A percentile compares a stretch with the other conserved stretches of the same genome.
These are phyloP conservation scores for Mollisia scopiformis DNA, from an alignment of 2,329 filamentous ascomycete species.

Conservation along the genomic window DNA sequence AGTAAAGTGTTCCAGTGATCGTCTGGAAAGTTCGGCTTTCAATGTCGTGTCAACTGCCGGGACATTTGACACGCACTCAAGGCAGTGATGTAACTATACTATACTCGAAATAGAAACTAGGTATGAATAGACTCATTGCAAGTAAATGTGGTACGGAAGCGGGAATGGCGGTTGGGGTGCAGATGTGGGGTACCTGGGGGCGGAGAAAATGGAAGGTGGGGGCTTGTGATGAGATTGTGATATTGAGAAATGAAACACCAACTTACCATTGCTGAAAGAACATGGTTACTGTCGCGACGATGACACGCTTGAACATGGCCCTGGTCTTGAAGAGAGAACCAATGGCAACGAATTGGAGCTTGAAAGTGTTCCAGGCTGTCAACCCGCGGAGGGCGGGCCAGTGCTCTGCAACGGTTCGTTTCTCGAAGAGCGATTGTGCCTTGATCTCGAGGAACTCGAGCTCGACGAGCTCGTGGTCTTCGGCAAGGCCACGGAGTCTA, in stretches of 20 bases:
- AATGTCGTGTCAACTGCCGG: too few species aligned
- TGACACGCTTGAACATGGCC: conserved; percentile 68
- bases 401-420: conserved; percentile 66
- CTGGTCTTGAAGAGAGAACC: conserved; percentile 64
- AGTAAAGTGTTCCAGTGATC: too few species aligned
- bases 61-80: too few species aligned
- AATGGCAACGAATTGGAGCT: conserved; percentile 70
- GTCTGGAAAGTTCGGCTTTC: too few species aligned
- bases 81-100: too few species aligned
- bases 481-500: conserved; percentile 61
- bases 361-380: conserved; percentile 65
- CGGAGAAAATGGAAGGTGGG: neutral
- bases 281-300: conserved; percentile 66
- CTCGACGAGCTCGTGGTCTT: conserved; percentile 69
- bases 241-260: neutral
- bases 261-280: conserved; percentile 56
- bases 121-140: neutral
- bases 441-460: conserved; percentile 85
- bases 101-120: too few species aligned
- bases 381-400: conserved; percentile 67
- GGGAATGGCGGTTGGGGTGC: neutral
- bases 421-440: conserved; percentile 77
- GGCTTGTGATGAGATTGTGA: neutral
- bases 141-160: neutral
- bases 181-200: neutral